These are phyloP conservation scores for Parastagonospora nodorum DNA, from an alignment of 2,329 filamentous ascomycete species.

Conservation along the genomic window DNA sequence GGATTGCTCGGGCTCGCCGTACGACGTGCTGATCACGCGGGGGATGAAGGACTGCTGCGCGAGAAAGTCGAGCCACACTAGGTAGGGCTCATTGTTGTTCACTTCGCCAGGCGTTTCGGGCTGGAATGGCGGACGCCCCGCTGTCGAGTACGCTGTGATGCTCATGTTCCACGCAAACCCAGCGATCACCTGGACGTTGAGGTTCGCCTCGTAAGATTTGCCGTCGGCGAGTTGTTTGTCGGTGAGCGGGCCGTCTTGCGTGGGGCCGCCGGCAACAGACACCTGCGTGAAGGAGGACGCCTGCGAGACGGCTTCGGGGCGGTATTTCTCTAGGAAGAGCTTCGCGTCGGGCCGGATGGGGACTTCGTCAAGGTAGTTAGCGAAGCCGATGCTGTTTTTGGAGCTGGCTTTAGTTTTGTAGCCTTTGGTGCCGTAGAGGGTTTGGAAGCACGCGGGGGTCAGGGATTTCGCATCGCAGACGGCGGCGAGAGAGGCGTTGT, in stretches of 20 bases:
- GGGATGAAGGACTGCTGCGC: conserved; percentile 63
- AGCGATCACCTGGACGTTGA: conserved; percentile 67
- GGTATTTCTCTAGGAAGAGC: conserved; percentile 61
- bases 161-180: conserved; percentile 60
- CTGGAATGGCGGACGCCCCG: conserved; percentile 59
- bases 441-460: conserved; percentile 60
- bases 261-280: conserved; percentile 61
- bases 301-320: conserved; percentile 54
- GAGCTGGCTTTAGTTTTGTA: conserved; percentile 54
- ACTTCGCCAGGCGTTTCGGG: conserved; percentile 53
- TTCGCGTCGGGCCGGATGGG: conserved; percentile 62
- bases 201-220: conserved; percentile 62
- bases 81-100: conserved; percentile 71
- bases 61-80: conserved; percentile 65
- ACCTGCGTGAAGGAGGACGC: conserved; percentile 62
- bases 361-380: conserved; percentile 56
- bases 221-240: conserved; percentile 31
- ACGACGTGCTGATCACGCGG: conserved; percentile 67
- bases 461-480: conserved; percentile 59
- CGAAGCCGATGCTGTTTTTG: conserved; percentile 55
- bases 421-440: conserved; percentile 60
- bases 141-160: conserved; percentile 64
- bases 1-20: conserved; percentile 70
- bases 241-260: conserved; percentile 50
- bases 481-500: conserved; percentile 39